Evolutionary conservation across 306 rosid genomes (phyloP), one percentile per base, ranked within the genome.

Genomic region (Sicyos baderoa): DNA sequence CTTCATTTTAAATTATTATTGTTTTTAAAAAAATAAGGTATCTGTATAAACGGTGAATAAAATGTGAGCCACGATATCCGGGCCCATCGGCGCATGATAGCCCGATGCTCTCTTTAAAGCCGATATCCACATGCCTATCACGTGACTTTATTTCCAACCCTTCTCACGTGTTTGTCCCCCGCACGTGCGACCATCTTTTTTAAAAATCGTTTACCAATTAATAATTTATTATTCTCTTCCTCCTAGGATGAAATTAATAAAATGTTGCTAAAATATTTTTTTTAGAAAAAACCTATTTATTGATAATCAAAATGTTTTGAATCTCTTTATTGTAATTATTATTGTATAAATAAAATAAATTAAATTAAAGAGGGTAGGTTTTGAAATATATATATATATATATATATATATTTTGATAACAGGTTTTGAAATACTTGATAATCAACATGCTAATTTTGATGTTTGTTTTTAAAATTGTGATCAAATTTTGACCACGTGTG

Each of bases 81-180:
- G 71, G 7, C 54, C 54, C 40, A 47, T 54, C 11, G 13, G 71
- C 40, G 40, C 54, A 62, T 17, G 69, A 0, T 62, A 62, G 69
- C 25, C 48, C 7, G 55, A 66, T 66, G 19, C 71, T 65, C 70
- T 63, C 70, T 4, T 42, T 64, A 44, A 3, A 25, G 17, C 32
- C 35, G n/a, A 19, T 11, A 37, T 44, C 71, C 71, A 47, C 54
- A 66, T 66, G 71, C 71, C 42, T 19, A 45, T 45, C 71, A 66
- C 71, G 71, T 66, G 71, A 40, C 54, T 3, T 13, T 25, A 45
- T 44, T 66, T 0, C 40, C 13, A 45, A 22, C 54, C 32, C 7
- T 6, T 13, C 35, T 47, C 54, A 22, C 71, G 71, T 14, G 71
- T 65, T 4, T 40, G 0, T 42, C 14, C n/a, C 40, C 22, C 55